Conservation (phyloP, 2,329 filamentous ascomycete species). For the Diaporthe aspalathi region DNA sequence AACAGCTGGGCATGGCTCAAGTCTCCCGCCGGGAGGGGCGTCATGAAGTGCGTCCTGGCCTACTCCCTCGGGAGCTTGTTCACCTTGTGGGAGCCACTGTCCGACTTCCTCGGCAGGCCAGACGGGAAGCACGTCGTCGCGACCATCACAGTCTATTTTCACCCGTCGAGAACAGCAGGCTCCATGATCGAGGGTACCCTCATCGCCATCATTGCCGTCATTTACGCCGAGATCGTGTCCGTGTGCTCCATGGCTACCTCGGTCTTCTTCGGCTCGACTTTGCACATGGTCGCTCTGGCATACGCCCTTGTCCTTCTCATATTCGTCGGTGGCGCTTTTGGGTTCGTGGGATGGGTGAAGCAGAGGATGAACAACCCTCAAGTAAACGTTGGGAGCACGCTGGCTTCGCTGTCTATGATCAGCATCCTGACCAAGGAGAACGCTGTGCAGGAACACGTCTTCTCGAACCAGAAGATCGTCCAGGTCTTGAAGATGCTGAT, state of each 20-base stretch:
- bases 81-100: conserved; percentile 82
- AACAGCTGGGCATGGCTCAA: conserved; percentile 69
- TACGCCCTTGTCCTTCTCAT: conserved; percentile 83
- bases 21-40: conserved; percentile 80
- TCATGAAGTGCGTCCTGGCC: conserved; percentile 91
- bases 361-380: conserved; percentile 81
- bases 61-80: conserved; percentile 88
- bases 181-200: conserved; percentile 90
- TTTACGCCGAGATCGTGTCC: conserved; percentile 81
- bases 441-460: conserved; percentile 82
- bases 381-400: conserved; percentile 85
- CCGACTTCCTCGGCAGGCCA: conserved; percentile 79
- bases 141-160: conserved; percentile 94
- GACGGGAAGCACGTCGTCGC: conserved; percentile 96
- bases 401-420: conserved; percentile 89
- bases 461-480: conserved; percentile 83
- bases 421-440: conserved; percentile 93
- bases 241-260: conserved; percentile 90
- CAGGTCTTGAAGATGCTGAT: conserved; percentile 86
- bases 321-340: conserved; percentile 87
- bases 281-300: conserved; percentile 76
- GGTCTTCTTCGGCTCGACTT: conserved; percentile 77
- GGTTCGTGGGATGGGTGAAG: conserved; percentile 89
- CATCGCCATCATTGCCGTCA: conserved; percentile 80
- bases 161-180: conserved; percentile 85